Base-by-base conservation (phyloP, 805 yeast species). In the Torulaspora maleeae region DNA sequence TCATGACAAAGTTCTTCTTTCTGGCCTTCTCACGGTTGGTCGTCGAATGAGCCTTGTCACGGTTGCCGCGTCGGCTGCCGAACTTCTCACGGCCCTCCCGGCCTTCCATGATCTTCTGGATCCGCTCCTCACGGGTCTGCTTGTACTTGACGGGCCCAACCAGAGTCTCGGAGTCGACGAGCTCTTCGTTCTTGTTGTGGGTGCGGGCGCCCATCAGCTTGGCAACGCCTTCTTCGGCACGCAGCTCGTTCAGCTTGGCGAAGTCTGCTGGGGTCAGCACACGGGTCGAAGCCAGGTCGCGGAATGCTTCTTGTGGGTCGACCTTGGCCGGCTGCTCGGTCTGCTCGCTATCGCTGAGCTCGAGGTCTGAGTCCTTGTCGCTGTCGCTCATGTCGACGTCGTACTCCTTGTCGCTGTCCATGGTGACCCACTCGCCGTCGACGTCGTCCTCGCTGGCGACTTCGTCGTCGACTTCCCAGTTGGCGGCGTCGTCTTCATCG, bases 1-100 rank as follows among this genome's bases (percentile, higher is more conserved):
- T 86, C 99, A 93, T 93, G 64, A 93, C 91, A 63, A 89, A 93
- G 70, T 93, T 93, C 96, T 93, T 93, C 88, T 88, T 88, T 68
- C 98, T 79, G 19, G 89, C 95, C 79, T 93, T 93, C 70, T 95
- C 97, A 69, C 80, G 81, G 67, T 93, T 93, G 2, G 99, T 93
- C 9, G 98, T 90, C 24, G 95, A 86, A 63, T 84, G 97, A 13
- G 78, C 74, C 44, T 77, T 76, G 19, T 80, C 83, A 49, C 79
- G 79, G 68, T 82, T 83, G 60, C 95, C 95, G 71, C 80, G 86
- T 64, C 82, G 79, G 15, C 95, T 85, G 20, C 97, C 96, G 59
- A 82, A 91, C 66, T 83, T 84, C 45, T 86, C 95, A 63, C 97
- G 79, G 48, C 82, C 99, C 58, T 89, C 96, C 64, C 89, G 82